These are phyloP conservation scores for Rhizopogon sp. DNA, from an alignment of 768 basidiomycete species.

Conservation along the genomic window DNA sequence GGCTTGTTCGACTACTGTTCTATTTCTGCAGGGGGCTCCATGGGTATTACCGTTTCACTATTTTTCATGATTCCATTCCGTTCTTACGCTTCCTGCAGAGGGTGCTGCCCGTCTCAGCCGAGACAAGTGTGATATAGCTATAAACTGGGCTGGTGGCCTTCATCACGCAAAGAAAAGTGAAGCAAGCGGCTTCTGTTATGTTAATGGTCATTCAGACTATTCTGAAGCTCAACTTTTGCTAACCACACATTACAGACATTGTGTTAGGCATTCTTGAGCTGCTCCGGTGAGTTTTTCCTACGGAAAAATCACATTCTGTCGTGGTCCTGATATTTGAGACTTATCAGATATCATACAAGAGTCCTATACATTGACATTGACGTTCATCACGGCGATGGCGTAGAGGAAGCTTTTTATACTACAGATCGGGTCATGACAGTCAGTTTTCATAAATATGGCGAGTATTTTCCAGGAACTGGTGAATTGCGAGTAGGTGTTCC, in stretches of 20 bases:
- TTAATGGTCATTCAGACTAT: conserved; percentile 64
- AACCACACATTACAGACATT: conserved; percentile 59
- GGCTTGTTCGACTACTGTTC: conserved; percentile 99
- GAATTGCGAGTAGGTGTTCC: conserved; percentile 68
- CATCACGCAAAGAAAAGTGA: conserved; percentile 99
- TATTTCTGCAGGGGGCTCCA: conserved; percentile 98
- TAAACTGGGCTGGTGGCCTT: conserved; percentile 98
- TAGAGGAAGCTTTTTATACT: conserved; percentile 98
- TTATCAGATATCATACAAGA: conserved; percentile 76
- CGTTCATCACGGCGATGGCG: conserved; percentile 98
- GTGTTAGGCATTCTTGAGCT: conserved; percentile 96
- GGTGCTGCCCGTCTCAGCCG: conserved; percentile 92
- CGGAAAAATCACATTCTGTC: neutral
- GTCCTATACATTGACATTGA: conserved; percentile 99
- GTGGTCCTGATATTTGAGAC: neutral
- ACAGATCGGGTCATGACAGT: conserved; percentile 99
- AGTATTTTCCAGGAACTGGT: conserved; percentile 99
- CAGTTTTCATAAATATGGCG: conserved; percentile 98
- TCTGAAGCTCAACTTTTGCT: neutral
- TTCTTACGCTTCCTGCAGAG: conserved; percentile 47
- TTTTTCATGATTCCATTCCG: neutral
- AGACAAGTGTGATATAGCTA: conserved; percentile 97
- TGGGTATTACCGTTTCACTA: conserved; percentile 59
- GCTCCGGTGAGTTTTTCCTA: conserved; percentile 50
- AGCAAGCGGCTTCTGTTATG: conserved; percentile 98